These are phyloP conservation scores for Jasminum sambac DNA, from an alignment of 257 asterid species.

Conservation along the genomic window DNA sequence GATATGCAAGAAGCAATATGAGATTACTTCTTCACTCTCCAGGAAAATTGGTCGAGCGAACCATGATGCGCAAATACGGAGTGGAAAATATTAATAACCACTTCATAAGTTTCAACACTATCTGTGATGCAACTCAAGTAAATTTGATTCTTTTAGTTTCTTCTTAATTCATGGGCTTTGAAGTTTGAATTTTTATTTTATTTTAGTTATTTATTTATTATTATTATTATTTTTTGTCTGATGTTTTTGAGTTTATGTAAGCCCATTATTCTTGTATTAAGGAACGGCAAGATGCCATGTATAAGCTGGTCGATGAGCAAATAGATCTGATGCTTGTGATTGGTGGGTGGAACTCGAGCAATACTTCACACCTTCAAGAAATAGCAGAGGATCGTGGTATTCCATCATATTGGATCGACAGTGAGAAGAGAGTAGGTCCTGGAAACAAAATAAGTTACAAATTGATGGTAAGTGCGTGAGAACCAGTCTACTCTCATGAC, in stretches of 20 bases:
- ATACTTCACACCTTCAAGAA: slow-evolving; percentile 97
- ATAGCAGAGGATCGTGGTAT: slow-evolving; percentile 88
- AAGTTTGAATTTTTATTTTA: background rate
- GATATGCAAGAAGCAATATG: slow-evolving; percentile 1
- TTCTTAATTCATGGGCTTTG: background rate
- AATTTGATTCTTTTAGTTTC: background rate
- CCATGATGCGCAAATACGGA: slow-evolving; percentile 87
- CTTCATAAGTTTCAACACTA: slow-evolving; percentile 96
- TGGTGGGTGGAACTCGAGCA: slow-evolving; percentile 99
- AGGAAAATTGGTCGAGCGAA: slow-evolving; percentile 69
- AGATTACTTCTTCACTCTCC: slow-evolving; percentile 22
- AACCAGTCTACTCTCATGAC: slow-evolving; percentile 14
- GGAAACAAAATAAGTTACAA: slow-evolving; percentile 84
- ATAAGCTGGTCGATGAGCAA: slow-evolving; percentile 74
- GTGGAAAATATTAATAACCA: slow-evolving; percentile 78
- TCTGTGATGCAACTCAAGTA: slow-evolving; percentile 99
- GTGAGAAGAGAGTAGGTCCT: slow-evolving; percentile 84
- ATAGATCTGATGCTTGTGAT: slow-evolving; percentile 90
- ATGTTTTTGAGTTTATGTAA: slow-evolving; percentile 6
- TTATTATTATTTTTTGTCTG: too few relatives aligned
- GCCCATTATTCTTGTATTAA: slow-evolving; percentile 29
- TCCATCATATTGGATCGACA: slow-evolving; percentile 98
- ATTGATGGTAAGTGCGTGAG: slow-evolving; percentile 56
- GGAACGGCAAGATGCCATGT: slow-evolving; percentile 99
- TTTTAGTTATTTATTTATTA: too few relatives aligned